Conservation (phyloP, 768 basidiomycete genomes). For the Cyclocybe cylindracea region DNA sequence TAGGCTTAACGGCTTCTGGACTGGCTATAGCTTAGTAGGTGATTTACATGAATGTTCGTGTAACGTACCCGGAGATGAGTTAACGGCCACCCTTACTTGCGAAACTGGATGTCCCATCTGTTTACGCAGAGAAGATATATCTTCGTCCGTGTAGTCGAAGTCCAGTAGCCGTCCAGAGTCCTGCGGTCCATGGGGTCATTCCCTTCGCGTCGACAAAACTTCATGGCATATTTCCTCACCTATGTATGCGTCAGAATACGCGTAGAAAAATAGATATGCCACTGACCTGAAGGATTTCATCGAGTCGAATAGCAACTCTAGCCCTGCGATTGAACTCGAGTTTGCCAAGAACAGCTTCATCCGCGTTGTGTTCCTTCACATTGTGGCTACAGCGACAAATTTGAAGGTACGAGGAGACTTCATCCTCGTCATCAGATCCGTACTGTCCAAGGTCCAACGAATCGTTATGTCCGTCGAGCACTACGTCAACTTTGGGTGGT, state of each 20-base stretch:
- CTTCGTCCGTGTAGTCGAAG: conserved; percentile 74
- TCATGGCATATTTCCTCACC: conserved; percentile 4
- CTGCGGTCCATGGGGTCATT: conserved; percentile 36
- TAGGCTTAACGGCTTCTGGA: conserved; percentile 32
- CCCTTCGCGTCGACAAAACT: neutral
- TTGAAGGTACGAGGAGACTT: conserved; percentile 54
- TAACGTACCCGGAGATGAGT: conserved; percentile 54
- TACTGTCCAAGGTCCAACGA: conserved; percentile 62
- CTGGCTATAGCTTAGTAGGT: conserved; percentile 20
- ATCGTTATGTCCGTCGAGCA: conserved; percentile 53
- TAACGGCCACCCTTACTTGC: conserved; percentile 43
- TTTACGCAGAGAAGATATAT: conserved; percentile 66
- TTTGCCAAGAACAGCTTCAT: conserved; percentile 52
- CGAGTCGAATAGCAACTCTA: conserved; percentile 76
- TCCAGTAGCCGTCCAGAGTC: conserved; percentile 77
- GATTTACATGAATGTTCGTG: neutral
- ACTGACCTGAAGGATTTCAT: conserved; percentile 79
- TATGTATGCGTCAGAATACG: neutral
- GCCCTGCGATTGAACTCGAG: conserved; percentile 72
- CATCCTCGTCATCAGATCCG: conserved; percentile 74
- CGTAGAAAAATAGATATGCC: conserved; percentile 2
- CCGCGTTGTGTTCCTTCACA: conserved; percentile 65
- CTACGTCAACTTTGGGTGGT: conserved; percentile 53
- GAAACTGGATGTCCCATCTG: conserved; percentile 64
- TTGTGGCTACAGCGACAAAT: conserved; percentile 73